Base-by-base conservation (phyloP, 2,329 filamentous ascomycete genomes). In the Davidsoniella eucalypti region DNA sequence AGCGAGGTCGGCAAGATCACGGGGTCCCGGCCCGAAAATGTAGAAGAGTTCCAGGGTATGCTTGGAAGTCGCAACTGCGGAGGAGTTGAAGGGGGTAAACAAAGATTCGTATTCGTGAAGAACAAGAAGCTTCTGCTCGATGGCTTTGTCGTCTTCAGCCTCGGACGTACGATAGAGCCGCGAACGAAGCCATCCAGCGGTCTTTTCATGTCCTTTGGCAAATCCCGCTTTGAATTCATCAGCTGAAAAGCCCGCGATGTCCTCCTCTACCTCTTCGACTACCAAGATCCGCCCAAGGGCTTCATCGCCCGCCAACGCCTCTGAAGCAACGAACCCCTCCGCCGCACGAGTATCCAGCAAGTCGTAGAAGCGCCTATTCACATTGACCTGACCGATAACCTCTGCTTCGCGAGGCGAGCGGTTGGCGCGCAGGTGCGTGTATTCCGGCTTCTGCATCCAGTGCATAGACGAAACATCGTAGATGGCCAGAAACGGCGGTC, bases 401-500 rank as follows among this genome's bases (percentile, higher is more conserved):
- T 64, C 65, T 33, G 71, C 72, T 58, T 78, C 75, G 54, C 73
- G 67, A 1, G 65, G 57, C 2, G 73, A 75, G 21, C 74, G 65
- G 57, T 75, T 69, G 8, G 72, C 75, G 26, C 83, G 73, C 44
- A 87, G 67, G 12, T 68, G 66, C 9, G 75, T 76, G 66, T 94
- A 94, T 2, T 78, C 73, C 48, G 82, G 74, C 45, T 79, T 78
- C 47, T 77, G 75, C 60, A 94, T 70, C 58, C 76, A 76, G 42
- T 72, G 65, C 75, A 90, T 85, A 60, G 81, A 78, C 33, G 76
- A 79, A 56, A 92, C 77, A 63, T 94, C 86, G 70, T 94, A 94
- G 51, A 82, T 67, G 29, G 87, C 87, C 61, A 90, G 76, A 69
- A 79, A 94, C 56, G 78, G 73, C 1, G 84, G 86, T 61, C 90